Evolutionary conservation across 176 grass and related monocot genomes (phyloP).

Genomic region (Bolboschoenus planiculmis): DNA sequence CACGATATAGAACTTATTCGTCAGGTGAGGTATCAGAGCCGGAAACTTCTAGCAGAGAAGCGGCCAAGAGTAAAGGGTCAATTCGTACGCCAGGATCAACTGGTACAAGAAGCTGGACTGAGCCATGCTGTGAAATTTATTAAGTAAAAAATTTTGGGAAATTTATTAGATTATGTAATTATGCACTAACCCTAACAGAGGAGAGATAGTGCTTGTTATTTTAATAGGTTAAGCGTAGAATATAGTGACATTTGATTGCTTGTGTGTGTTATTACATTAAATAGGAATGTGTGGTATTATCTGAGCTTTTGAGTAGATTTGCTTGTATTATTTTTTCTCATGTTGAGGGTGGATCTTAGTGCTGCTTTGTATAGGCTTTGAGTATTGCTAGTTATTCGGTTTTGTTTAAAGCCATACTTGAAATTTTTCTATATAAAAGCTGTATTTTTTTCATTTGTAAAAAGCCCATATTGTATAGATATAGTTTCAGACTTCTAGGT

Average conservation of each 20-base stretch:
- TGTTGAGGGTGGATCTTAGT: neutral
- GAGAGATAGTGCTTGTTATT: neutral
- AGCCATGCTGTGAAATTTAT: neutral
- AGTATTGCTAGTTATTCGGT: slow-evolving; percentile 3
- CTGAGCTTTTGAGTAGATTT: neutral
- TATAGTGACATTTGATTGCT: slow-evolving; percentile 2
- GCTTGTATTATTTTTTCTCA: neutral
- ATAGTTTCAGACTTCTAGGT: neutral
- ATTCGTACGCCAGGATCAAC: slow-evolving; percentile 82
- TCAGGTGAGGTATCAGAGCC: slow-evolving; percentile 94
- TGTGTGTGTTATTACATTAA: neutral
- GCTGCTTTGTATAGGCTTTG: neutral
- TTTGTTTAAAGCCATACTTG: neutral
- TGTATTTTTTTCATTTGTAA: no score
- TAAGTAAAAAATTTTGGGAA: neutral
- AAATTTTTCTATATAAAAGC: slow-evolving; percentile 1
- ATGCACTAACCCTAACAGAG: slow-evolving; percentile 19
- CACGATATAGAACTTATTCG: neutral
- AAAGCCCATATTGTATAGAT: neutral
- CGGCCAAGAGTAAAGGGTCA: slow-evolving; percentile 90
- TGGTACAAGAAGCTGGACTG: slow-evolving; percentile 33
- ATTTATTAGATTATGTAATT: slow-evolving; percentile 1
- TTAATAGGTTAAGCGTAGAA: slow-evolving; percentile 4
- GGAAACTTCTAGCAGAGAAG: slow-evolving; percentile 91
- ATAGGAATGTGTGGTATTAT: neutral